phyloP scores from a whole-genome alignment of 2,329 filamentous ascomycete species.

The Polychaeton citri region DNA sequence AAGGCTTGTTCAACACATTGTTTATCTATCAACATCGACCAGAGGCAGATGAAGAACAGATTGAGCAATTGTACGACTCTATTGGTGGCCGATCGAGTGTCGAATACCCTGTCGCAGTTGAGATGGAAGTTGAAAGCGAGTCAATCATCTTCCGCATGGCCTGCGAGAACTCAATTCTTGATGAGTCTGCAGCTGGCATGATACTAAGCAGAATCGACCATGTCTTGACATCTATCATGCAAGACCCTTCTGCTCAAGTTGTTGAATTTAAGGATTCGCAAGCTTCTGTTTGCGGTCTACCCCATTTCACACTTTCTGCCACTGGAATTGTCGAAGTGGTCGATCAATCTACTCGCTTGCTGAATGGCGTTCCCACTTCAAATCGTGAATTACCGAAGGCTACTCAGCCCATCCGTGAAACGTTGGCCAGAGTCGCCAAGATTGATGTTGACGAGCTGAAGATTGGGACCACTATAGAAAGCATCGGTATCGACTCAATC shows the following conservation, averaged over 20 bases:
- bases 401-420: constrained; percentile 25
- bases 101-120: constrained; percentile 71
- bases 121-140: constrained; percentile 53
- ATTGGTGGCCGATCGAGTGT: constrained; percentile 52
- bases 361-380: constrained; percentile 2
- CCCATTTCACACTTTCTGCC: constrained; percentile 24
- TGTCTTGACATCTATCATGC: constrained; percentile 45
- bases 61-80: constrained; percentile 43
- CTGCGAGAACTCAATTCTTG: constrained; percentile 46
- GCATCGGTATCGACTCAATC: constrained; percentile 83
- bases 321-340: background rate
- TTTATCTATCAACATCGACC: constrained; percentile 52
- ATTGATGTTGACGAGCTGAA: constrained; percentile 45
- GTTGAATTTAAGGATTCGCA: constrained; percentile 39
- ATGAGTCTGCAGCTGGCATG: constrained; percentile 29
- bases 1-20: constrained; percentile 47
- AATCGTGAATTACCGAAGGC: no score
- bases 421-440: constrained; percentile 45
- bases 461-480: constrained; percentile 56
- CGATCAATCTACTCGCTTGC: constrained; percentile 22
- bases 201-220: constrained; percentile 48
- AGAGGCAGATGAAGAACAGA: constrained; percentile 14
- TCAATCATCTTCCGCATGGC: constrained; percentile 58
- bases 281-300: constrained; percentile 54
- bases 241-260: constrained; percentile 34